phyloP scores from a whole-genome alignment of 805 yeast genomes.

The Komagataella pseudopastoris region DNA sequence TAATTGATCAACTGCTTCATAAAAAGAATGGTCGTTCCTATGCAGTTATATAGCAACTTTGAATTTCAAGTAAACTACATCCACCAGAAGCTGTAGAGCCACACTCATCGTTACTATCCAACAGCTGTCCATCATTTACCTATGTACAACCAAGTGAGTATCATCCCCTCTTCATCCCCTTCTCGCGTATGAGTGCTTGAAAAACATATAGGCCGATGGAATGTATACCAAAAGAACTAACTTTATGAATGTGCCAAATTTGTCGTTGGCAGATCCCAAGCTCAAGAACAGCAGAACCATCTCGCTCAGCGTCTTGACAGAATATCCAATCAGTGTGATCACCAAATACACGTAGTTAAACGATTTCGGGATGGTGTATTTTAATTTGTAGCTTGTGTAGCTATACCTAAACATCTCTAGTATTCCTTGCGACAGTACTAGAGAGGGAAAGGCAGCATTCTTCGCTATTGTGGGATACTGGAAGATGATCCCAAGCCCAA shows the following conservation, averaged over 20 bases:
- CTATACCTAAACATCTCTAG: slow-evolving; percentile 12
- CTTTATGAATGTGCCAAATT: slow-evolving; percentile 5
- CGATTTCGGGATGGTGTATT: slow-evolving; percentile 8
- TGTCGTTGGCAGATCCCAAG: slow-evolving; percentile 8
- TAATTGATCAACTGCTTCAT: too few species aligned
- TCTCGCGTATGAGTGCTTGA: slow-evolving; percentile 8
- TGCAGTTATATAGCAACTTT: not conserved
- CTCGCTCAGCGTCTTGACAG: slow-evolving; percentile 10
- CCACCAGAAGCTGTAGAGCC: not conserved
- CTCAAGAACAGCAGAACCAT: slow-evolving; percentile 10
- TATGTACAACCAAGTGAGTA: not conserved
- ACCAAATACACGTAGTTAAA: slow-evolving; percentile 8
- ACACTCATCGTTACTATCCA: not conserved
- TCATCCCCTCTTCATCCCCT: slow-evolving; percentile 1
- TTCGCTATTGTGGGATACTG: slow-evolving; percentile 15
- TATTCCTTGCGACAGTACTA: slow-evolving; percentile 10
- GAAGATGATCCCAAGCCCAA: slow-evolving; percentile 8
- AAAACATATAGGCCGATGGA: slow-evolving; percentile 11
- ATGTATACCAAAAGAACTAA: slow-evolving; percentile 7
- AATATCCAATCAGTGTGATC: slow-evolving; percentile 8
- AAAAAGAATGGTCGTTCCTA: too few species aligned
- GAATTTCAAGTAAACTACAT: too few species aligned
- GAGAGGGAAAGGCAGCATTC: slow-evolving; percentile 9
- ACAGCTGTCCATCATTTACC: not conserved
- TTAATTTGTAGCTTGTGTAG: slow-evolving; percentile 14